A percentile compares a stretch with the other conserved stretches of the same genome.
Conservation (phyloP, 352 stramenopile species). For the Pythium brachiatum region DNA sequence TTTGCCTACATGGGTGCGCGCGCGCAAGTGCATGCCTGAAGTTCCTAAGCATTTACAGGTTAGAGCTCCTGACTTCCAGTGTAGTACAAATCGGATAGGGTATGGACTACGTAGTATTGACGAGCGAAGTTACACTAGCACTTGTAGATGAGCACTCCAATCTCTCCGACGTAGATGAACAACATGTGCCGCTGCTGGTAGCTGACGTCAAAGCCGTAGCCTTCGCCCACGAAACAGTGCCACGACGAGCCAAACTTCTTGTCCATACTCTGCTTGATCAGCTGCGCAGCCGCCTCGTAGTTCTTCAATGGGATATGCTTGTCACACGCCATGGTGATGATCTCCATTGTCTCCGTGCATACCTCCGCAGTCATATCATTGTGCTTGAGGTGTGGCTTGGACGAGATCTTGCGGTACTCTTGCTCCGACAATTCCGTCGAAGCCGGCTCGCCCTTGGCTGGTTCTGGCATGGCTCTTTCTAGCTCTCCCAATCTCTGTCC, state of each 20-base stretch:
- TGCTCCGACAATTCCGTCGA: conserved; percentile 59
- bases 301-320: conserved; percentile 93
- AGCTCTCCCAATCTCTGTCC: no score
- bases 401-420: conserved; percentile 85
- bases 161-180: conserved; percentile 93
- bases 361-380: conserved; percentile 93
- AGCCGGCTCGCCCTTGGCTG: conserved; percentile 36
- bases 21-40: no score
- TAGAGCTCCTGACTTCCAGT: no score
- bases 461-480: conserved; percentile 50
- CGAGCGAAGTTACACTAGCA: conserved; percentile 35
- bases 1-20: no score
- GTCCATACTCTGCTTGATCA: conserved; percentile 97
- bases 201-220: conserved; percentile 96
- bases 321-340: conserved; percentile 96
- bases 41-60: no score
- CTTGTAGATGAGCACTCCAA: conserved; percentile 96
- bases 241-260: conserved; percentile 97
- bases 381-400: conserved; percentile 73
- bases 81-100: neutral
- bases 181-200: conserved; percentile 96
- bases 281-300: conserved; percentile 90
- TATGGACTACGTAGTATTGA: neutral
- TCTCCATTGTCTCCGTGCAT: conserved; percentile 93
- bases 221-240: conserved; percentile 96